Conservation (phyloP, 2,329 filamentous ascomycete species). For the Apiospora sp. region DNA sequence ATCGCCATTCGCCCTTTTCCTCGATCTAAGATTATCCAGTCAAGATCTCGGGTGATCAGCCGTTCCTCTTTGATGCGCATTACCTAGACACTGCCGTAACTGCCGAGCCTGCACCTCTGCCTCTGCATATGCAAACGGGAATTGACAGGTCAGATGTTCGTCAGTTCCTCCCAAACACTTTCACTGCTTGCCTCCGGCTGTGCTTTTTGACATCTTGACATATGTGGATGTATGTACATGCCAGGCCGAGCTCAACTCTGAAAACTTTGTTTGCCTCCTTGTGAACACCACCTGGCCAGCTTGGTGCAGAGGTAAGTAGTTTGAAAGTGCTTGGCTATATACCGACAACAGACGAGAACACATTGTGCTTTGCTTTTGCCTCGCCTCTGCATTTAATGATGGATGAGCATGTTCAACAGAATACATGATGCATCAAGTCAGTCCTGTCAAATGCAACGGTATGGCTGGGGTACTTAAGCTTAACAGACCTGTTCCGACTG, state of each 20-base stretch:
- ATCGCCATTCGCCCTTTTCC: background rate
- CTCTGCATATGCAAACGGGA: background rate
- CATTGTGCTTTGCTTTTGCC: too few species aligned
- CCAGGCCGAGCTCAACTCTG: background rate
- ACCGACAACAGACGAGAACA: too few species aligned
- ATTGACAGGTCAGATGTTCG: conserved; percentile 7
- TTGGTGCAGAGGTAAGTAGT: background rate
- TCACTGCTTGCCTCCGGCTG: background rate
- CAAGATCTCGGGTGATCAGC: background rate
- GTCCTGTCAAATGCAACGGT: too few species aligned
- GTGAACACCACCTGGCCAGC: background rate
- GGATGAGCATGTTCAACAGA: too few species aligned
- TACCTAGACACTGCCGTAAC: background rate
- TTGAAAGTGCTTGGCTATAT: background rate
- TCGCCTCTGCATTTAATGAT: too few species aligned
- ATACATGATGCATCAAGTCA: too few species aligned
- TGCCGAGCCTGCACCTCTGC: background rate
- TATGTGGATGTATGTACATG: background rate
- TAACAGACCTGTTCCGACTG: too few species aligned
- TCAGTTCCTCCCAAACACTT: background rate
- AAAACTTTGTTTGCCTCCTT: accelerated
- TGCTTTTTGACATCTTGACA: conserved; percentile 1
- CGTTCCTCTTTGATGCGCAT: background rate
- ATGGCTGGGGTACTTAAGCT: too few species aligned
- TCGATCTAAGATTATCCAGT: background rate